Evolutionary conservation across 2,329 filamentous ascomycete species (phyloP).

Genomic region (Trichoderma brevicompactum): DNA sequence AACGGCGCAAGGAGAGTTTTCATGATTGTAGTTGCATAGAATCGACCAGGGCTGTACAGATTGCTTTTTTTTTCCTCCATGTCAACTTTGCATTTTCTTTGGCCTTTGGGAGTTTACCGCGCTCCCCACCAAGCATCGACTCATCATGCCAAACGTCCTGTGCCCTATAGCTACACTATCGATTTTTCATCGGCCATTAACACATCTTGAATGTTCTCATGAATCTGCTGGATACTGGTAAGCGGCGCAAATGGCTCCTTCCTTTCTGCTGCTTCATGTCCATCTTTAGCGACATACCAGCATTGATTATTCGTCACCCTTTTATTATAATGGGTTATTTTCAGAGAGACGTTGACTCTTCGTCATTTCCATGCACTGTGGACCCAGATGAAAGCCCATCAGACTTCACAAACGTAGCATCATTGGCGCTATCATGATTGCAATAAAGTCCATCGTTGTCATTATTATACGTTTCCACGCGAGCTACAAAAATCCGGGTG

Average conservation of each 20-base stretch:
- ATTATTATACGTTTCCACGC: slow-evolving; percentile 3
- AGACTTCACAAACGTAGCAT: neutral
- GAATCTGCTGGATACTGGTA: neutral
- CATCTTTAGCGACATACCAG: neutral
- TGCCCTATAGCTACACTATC: slow-evolving; percentile 22
- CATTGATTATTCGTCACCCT: neutral
- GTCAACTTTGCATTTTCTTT: neutral
- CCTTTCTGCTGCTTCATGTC: neutral
- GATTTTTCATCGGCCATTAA: too few relatives aligned
- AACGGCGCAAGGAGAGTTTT: slow-evolving; percentile 11
- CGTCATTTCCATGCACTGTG: neutral
- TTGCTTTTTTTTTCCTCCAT: neutral
- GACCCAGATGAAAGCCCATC: slow-evolving; percentile 4
- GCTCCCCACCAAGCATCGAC: too few relatives aligned
- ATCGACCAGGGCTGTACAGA: slow-evolving; percentile 6
- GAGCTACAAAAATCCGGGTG: neutral
- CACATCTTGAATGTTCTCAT: too few relatives aligned
- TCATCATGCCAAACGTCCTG: slow-evolving; percentile 19
- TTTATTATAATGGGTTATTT: neutral
- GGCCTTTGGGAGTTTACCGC: too few relatives aligned
- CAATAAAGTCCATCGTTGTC: neutral
- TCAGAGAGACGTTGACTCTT: neutral
- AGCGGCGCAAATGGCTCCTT: neutral
- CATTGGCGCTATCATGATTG: slow-evolving; percentile 1
- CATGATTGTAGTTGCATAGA: slow-evolving; percentile 14